These are phyloP conservation scores for Plectosphaerella plurivora DNA, from an alignment of 2,329 filamentous ascomycete species.

Conservation along the genomic window DNA sequence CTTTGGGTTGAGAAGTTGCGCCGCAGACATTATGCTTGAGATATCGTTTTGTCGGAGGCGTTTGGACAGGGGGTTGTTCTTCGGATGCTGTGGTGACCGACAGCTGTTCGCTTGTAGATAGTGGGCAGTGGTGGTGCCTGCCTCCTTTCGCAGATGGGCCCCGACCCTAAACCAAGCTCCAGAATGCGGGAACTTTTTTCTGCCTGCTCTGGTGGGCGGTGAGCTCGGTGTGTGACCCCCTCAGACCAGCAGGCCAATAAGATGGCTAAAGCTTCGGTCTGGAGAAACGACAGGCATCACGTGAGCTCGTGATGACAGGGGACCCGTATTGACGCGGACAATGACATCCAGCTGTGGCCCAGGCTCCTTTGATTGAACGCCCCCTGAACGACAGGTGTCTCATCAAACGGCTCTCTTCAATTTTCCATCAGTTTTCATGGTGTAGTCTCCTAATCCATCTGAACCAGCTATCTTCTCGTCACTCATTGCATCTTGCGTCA, in stretches of 20 bases:
- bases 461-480: background rate
- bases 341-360: background rate
- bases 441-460: background rate
- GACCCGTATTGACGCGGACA: background rate
- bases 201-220: slow-evolving; percentile 2
- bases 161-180: slow-evolving; percentile 3
- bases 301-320: background rate
- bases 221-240: background rate
- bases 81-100: background rate
- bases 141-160: background rate
- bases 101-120: background rate
- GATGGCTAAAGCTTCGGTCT: background rate
- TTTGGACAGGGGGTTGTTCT: background rate
- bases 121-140: background rate
- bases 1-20: slow-evolving; percentile 97
- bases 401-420: slow-evolving; percentile 4
- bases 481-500: background rate
- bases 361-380: background rate
- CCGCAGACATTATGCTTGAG: slow-evolving; percentile 72
- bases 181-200: slow-evolving; percentile 6
- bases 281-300: background rate
- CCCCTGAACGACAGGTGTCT: background rate
- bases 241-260: background rate
- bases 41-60: slow-evolving; percentile 5
- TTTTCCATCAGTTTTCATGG: background rate